phyloP scores from a whole-genome alignment of 2,329 filamentous ascomycete species.

The Aspergillus aculeatinus region DNA sequence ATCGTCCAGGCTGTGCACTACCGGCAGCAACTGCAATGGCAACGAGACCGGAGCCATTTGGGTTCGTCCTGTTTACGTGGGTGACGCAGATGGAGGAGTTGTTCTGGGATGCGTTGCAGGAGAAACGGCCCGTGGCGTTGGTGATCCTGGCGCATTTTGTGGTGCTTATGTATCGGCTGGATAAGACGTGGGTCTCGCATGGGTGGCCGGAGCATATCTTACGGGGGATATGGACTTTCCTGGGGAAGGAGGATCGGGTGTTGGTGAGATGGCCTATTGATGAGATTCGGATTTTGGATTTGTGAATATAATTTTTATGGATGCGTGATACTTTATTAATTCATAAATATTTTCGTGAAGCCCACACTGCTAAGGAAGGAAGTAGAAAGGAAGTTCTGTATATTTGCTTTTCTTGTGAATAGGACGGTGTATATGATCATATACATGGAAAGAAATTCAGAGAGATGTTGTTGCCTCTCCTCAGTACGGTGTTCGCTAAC shows the following conservation, averaged over 20 bases:
- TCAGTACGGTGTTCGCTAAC: too few relatives aligned
- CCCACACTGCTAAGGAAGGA: too few relatives aligned
- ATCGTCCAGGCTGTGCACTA: too few relatives aligned
- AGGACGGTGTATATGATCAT: too few relatives aligned
- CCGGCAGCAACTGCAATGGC: not conserved
- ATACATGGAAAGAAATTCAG: too few relatives aligned
- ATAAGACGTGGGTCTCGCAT: not conserved
- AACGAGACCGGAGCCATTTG: too few relatives aligned
- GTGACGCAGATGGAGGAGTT: not conserved
- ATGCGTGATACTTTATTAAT: too few relatives aligned
- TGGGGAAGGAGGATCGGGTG: not conserved
- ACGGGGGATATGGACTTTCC: not conserved
- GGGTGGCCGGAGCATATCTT: not conserved
- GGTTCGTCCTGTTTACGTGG: not conserved
- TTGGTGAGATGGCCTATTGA: not conserved
- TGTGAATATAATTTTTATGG: too few relatives aligned
- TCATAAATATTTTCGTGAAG: too few relatives aligned
- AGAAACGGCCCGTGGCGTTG: not conserved
- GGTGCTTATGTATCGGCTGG: not conserved
- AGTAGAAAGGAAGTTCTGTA: too few relatives aligned
- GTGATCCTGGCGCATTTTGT: not conserved
- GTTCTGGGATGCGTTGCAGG: not conserved
- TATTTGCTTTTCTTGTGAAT: too few relatives aligned
- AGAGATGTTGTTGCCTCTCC: too few relatives aligned
- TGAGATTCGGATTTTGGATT: not conserved